phyloP scores from a whole-genome alignment of 2,329 filamentous ascomycete species.

The Capronia coronata region DNA sequence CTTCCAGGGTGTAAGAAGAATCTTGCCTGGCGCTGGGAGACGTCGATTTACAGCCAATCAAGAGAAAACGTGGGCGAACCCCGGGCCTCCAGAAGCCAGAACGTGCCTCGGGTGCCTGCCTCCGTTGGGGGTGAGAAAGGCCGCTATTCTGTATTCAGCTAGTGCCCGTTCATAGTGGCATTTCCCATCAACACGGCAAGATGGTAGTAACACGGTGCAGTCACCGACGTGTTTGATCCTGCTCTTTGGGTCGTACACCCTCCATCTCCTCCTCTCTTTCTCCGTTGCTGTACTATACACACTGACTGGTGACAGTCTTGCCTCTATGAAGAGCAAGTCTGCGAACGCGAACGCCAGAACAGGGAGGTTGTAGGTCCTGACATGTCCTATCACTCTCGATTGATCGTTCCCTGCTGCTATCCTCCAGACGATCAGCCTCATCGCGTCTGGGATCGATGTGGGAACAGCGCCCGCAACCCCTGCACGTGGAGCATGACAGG shows the following conservation, averaged over 20 bases:
- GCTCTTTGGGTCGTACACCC: too few species aligned
- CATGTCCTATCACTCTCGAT: too few species aligned
- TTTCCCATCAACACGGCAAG: too few species aligned
- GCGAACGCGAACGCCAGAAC: too few species aligned
- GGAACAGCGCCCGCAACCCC: not conserved
- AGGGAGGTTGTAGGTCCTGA: not conserved
- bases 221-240: too few species aligned
- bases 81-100: constrained; percentile 3
- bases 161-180: not conserved
- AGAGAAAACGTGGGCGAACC: constrained; percentile 10
- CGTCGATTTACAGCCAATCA: constrained; percentile 21
- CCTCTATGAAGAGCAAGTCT: too few species aligned
- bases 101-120: not conserved
- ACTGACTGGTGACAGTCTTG: too few species aligned
- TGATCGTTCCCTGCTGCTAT: not conserved
- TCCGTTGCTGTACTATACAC: too few species aligned
- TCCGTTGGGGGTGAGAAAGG: not conserved
- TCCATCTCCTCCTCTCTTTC: too few species aligned
- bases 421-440: not conserved
- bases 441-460: not conserved
- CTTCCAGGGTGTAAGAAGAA: too few species aligned
- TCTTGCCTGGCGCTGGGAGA: too few species aligned
- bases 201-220: too few species aligned
- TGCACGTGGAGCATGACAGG: not conserved
- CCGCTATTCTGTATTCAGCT: not conserved